Conservation (phyloP, 495 filamentous ascomycete species). For the Xylaria castorea region DNA sequence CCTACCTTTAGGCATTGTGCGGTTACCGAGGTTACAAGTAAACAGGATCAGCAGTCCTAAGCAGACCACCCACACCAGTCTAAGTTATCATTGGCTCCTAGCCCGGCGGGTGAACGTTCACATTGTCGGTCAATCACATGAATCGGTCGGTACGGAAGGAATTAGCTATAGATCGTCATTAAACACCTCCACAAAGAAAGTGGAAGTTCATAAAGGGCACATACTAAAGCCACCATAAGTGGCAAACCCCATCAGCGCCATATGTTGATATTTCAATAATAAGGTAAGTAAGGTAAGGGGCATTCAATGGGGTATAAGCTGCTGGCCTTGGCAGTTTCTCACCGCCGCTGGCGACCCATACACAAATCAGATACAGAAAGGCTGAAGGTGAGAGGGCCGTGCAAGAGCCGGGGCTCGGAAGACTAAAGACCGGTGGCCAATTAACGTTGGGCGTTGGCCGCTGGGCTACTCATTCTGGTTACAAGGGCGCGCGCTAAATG, state of each 20-base stretch:
- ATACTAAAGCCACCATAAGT: background rate
- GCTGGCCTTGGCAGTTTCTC: background rate
- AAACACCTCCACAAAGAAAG: background rate
- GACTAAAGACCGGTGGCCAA: slow-evolving; percentile 14
- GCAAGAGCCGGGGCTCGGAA: slow-evolving; percentile 3
- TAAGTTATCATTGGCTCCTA: background rate
- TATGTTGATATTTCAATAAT: background rate
- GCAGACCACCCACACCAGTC: background rate
- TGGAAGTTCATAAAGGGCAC: background rate
- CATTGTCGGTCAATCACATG: slow-evolving; percentile 21
- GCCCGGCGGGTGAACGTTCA: background rate
- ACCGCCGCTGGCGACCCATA: background rate
- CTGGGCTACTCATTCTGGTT: background rate
- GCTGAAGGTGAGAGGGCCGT: background rate
- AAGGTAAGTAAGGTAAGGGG: background rate
- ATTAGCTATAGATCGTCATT: slow-evolving; percentile 13
- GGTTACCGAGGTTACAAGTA: background rate
- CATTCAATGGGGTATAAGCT: background rate
- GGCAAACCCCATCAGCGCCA: background rate
- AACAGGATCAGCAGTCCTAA: slow-evolving; percentile 6
- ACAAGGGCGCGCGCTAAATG: slow-evolving; percentile 23
- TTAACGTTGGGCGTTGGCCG: background rate
- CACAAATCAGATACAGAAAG: background rate
- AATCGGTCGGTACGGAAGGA: background rate
- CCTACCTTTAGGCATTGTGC: background rate